phyloP scores from a whole-genome alignment of 495 filamentous ascomycete genomes.

The Talaromyces nanjingensis region DNA sequence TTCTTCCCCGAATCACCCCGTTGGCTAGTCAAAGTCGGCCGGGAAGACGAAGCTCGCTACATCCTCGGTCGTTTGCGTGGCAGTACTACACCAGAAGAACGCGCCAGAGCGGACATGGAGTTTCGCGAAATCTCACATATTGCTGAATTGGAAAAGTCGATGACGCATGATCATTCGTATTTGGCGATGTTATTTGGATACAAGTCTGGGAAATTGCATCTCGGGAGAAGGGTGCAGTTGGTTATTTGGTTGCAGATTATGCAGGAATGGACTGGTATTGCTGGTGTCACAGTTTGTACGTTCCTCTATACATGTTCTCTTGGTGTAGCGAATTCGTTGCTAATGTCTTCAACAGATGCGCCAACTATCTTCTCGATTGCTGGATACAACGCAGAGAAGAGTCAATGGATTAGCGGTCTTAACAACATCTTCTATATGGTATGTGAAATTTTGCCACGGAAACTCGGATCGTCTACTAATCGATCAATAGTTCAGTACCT shows the following conservation, averaged over 20 bases:
- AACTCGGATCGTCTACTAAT: not conserved
- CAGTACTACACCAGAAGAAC: constrained; percentile 41
- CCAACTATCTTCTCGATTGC: constrained; percentile 64
- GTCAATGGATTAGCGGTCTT: constrained; percentile 61
- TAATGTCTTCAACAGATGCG: constrained; percentile 25
- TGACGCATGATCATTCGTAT: constrained; percentile 47
- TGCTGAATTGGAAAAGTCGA: constrained; percentile 48
- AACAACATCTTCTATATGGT: constrained; percentile 62
- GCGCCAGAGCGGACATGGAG: constrained; percentile 49
- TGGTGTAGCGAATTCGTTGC: not conserved
- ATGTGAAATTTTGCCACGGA: not conserved
- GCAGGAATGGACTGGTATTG: constrained; percentile 69
- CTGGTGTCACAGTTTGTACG: constrained; percentile 59
- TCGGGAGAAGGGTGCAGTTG: constrained; percentile 58
- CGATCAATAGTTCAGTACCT: constrained; percentile 42
- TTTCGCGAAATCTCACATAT: constrained; percentile 57
- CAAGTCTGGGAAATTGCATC: constrained; percentile 56
- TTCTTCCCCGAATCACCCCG: constrained; percentile 61
- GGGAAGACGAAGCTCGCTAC: constrained; percentile 54
- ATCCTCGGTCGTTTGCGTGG: constrained; percentile 58
- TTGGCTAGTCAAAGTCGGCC: constrained; percentile 57
- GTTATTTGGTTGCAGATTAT: constrained; percentile 69
- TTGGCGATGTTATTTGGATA: constrained; percentile 57
- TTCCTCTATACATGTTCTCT: not conserved
- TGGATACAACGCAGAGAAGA: constrained; percentile 51